Evolutionary conservation across 805 yeast species (phyloP).

Genomic region (Saccharomyces kudriavzevii): DNA sequence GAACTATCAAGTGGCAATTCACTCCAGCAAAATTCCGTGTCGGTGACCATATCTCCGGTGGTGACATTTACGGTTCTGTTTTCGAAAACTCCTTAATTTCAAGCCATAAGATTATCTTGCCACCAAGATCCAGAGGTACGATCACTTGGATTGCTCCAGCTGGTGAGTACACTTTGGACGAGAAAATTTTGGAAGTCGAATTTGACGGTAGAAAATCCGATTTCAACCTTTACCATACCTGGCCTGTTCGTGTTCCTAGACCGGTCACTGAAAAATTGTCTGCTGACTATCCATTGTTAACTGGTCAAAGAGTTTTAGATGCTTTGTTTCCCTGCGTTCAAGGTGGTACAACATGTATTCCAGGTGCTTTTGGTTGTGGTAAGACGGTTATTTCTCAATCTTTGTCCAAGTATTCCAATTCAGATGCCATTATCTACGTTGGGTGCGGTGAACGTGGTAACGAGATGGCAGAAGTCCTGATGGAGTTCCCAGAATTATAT

Average conservation of each 20-base stretch:
- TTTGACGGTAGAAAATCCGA: conserved; percentile 76
- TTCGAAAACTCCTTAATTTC: conserved; percentile 88
- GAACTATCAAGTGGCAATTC: conserved; percentile 77
- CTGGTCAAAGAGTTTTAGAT: conserved; percentile 98
- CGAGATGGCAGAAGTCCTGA: conserved; percentile 98
- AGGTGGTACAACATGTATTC: conserved; percentile 99
- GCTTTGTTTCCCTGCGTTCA: conserved; percentile 98
- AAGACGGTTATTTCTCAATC: conserved; percentile 98
- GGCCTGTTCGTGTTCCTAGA: conserved; percentile 99
- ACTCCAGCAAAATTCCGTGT: conserved; percentile 64
- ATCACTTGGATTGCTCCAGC: conserved; percentile 79
- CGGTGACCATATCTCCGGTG: conserved; percentile 97
- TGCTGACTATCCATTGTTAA: conserved; percentile 90
- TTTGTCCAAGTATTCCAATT: conserved; percentile 92
- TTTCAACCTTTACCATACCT: conserved; percentile 93
- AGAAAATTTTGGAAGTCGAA: conserved; percentile 85
- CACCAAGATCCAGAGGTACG: conserved; percentile 98
- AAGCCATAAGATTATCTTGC: conserved; percentile 89
- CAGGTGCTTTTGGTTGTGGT: conserved; percentile 99
- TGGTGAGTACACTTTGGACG: conserved; percentile 88
- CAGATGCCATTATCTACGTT: conserved; percentile 91
- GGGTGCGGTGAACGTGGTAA: conserved; percentile 98
- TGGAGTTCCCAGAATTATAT: conserved; percentile 97
- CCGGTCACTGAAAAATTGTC: conserved; percentile 92
- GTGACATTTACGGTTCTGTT: conserved; percentile 91